These are phyloP conservation scores for Meyerozyma smithsonii DNA, from an alignment of 1,139 yeast species.

Conservation along the genomic window DNA sequence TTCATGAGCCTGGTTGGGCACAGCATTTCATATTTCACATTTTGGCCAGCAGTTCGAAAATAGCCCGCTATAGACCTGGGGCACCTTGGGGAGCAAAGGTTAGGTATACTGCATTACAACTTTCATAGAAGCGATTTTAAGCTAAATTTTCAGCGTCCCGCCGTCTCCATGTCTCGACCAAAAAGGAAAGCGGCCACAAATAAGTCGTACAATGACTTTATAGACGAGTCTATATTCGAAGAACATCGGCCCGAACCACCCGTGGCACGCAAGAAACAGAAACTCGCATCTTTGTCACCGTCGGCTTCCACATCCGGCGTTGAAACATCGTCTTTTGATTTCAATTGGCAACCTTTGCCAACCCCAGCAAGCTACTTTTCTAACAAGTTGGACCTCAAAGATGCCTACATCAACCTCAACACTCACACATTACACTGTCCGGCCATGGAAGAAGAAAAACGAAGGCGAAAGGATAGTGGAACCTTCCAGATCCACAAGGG, in stretches of 20 bases:
- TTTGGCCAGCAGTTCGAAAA: too few species aligned
- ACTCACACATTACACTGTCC: conserved; percentile 35
- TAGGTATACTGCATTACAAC: neutral
- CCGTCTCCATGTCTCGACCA: conserved; percentile 25
- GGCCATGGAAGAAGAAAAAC: conserved; percentile 15
- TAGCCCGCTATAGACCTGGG: too few species aligned
- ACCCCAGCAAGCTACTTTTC: conserved; percentile 32
- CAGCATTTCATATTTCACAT: neutral
- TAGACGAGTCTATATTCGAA: conserved; percentile 32
- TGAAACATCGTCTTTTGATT: conserved; percentile 16
- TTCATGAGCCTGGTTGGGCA: too few species aligned
- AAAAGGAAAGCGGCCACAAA: conserved; percentile 43
- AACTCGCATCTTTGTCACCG: conserved; percentile 3
- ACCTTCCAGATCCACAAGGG: conserved; percentile 36
- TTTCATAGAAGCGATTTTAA: neutral
- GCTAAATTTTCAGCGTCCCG: neutral
- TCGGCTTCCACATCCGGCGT: conserved; percentile 5
- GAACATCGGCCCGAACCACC: conserved; percentile 11
- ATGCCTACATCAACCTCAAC: conserved; percentile 31
- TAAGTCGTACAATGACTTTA: conserved; percentile 37
- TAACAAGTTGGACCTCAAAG: conserved; percentile 26
- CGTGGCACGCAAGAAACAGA: conserved; percentile 2
- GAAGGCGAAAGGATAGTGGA: conserved; percentile 14
- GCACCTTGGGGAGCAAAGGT: too few species aligned
- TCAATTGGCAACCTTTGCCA: conserved; percentile 40